phyloP scores from a whole-genome alignment of 2,329 filamentous ascomycete genomes.

The Pseudonectria buxi region DNA sequence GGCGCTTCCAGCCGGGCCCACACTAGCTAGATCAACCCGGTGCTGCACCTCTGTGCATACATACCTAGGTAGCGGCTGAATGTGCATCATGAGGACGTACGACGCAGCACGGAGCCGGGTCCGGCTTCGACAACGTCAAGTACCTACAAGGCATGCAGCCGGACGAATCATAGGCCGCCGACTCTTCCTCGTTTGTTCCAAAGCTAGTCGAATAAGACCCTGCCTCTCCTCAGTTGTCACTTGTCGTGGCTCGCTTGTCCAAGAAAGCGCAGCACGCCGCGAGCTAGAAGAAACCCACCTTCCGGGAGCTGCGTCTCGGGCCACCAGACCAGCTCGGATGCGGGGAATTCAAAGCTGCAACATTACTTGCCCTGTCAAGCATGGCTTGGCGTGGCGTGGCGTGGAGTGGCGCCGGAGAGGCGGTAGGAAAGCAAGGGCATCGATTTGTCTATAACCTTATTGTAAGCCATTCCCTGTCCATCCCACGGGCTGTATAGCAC shows the following conservation, averaged over 20 bases:
- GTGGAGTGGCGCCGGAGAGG: conserved; percentile 1
- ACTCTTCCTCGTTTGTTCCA: too few species aligned
- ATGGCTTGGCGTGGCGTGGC: conserved; percentile 4
- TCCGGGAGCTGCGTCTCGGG: background rate
- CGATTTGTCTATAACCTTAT: conserved; percentile 16
- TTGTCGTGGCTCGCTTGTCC: too few species aligned
- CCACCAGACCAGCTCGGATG: conserved; percentile 4
- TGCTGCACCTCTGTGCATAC: background rate
- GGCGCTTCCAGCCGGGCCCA: conserved; percentile 12
- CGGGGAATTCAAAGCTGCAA: conserved; percentile 12
- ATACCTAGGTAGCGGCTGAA: too few species aligned
- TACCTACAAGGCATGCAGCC: too few species aligned
- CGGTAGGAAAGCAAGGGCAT: conserved; percentile 14
- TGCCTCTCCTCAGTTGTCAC: too few species aligned
- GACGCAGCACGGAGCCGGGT: too few species aligned
- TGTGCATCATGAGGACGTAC: too few species aligned
- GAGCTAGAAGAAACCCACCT: too few species aligned
- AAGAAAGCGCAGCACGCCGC: too few species aligned
- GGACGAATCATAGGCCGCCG: too few species aligned
- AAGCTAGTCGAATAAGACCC: too few species aligned
- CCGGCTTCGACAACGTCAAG: too few species aligned
- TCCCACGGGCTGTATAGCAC: conserved; percentile 9
- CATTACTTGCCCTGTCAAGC: conserved; percentile 8
- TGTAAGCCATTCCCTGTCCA: conserved; percentile 10
- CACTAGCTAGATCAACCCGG: conserved; percentile 14